Percentiles rank a stretch among this genome's conserved stretches.
Evolutionary conservation across 2,329 filamentous ascomycete species (phyloP).

Genomic region (Cytospora piceicola): DNA sequence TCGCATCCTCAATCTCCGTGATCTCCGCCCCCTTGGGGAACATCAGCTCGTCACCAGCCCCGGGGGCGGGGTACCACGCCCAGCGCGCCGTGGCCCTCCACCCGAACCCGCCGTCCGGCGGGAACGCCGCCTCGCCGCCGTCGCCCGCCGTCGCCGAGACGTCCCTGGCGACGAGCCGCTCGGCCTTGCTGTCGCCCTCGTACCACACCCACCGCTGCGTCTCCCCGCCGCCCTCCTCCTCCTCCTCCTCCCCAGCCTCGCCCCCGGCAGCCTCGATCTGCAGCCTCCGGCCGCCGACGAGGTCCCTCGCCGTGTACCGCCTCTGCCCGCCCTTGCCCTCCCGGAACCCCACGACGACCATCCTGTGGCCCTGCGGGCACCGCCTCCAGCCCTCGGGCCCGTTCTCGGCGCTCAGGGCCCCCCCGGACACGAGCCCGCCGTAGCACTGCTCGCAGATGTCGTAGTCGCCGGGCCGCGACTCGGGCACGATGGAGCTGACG

Average conservation of each 20-base stretch:
- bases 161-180: constrained; percentile 56
- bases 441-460: constrained; percentile 86
- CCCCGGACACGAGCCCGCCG: constrained; percentile 62
- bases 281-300: constrained; percentile 77
- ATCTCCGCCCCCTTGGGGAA: constrained; percentile 87
- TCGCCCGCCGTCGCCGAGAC: constrained; percentile 49
- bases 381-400: constrained; percentile 82
- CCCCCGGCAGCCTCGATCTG: constrained; percentile 58
- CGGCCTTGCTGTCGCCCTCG: constrained; percentile 41
- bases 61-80: constrained; percentile 74
- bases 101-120: constrained; percentile 76
- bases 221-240: constrained; percentile 30
- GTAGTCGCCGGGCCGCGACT: constrained; percentile 71
- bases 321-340: constrained; percentile 68
- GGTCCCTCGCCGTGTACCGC: constrained; percentile 69
- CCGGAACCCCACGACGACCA: constrained; percentile 79
- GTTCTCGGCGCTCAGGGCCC: constrained; percentile 73
- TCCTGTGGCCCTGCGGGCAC: constrained; percentile 79
- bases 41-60: constrained; percentile 72
- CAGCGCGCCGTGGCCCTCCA: constrained; percentile 68
- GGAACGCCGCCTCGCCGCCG: constrained; percentile 53
- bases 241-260: no score
- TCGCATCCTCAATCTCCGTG: constrained; percentile 81
- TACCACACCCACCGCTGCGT: constrained; percentile 59
- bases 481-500: constrained; percentile 53